Percentiles rank a stretch among this genome's conserved stretches.
Evolutionary conservation across 177 flowering plant genomes (phyloP).

Genomic region (Telopea speciosissima): DNA sequence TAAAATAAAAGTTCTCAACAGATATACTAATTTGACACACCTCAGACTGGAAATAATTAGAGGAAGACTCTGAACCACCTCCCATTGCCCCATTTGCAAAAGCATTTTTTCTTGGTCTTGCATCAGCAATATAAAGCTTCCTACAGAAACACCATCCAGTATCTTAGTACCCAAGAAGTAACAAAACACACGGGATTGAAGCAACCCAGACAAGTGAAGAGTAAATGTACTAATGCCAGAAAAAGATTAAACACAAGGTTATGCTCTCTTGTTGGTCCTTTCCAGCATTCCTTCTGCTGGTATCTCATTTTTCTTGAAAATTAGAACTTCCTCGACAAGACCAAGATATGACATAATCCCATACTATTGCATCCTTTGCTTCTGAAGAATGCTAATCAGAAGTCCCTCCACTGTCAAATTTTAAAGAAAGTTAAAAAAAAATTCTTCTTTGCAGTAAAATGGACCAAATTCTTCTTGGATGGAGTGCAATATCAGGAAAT

Average conservation of each 20-base stretch:
- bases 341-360: too few relatives aligned
- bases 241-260: neutral
- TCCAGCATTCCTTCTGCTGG: too few relatives aligned
- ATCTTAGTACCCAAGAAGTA: conserved; percentile 2
- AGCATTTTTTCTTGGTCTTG: conserved; percentile 98
- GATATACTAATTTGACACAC: conserved; percentile 33
- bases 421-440: too few relatives aligned
- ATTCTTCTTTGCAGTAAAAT: too few relatives aligned
- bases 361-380: too few relatives aligned
- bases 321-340: too few relatives aligned
- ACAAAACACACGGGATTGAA: conserved; percentile 1
- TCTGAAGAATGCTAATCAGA: too few relatives aligned
- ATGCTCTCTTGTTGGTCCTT: too few relatives aligned
- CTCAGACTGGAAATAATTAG: conserved; percentile 95
- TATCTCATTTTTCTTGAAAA: too few relatives aligned
- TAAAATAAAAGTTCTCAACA: conserved; percentile 3
- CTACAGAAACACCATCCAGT: conserved; percentile 27
- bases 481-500: too few relatives aligned
- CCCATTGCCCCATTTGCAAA: conserved; percentile 99
- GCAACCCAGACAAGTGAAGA: neutral
- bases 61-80: conserved; percentile 98
- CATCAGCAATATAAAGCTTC: conserved; percentile 97
- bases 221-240: neutral
- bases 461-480: too few relatives aligned
- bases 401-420: too few relatives aligned